These are phyloP conservation scores for Alternaria sp. DNA, from an alignment of 2,329 filamentous ascomycete genomes.

Conservation along the genomic window DNA sequence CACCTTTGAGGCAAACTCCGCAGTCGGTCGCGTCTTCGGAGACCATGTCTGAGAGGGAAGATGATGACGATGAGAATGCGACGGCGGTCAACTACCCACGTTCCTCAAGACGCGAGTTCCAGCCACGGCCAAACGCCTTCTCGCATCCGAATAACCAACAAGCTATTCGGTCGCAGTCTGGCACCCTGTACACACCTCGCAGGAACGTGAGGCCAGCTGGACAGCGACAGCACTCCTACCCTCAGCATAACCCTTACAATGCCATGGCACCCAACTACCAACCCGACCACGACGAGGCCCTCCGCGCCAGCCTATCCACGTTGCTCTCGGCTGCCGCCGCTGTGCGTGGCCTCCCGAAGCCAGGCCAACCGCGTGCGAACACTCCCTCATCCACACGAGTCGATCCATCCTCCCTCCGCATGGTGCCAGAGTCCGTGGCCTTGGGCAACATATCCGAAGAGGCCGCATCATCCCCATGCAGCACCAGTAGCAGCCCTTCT, in stretches of 20 bases:
- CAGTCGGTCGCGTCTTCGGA: constrained; percentile 47
- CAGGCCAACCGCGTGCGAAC: constrained; percentile 43
- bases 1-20: constrained; percentile 38
- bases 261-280: constrained; percentile 77
- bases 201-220: constrained; percentile 37
- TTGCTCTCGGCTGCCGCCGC: constrained; percentile 94
- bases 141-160: constrained; percentile 72
- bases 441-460: constrained; percentile 52
- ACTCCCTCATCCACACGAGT: constrained; percentile 48
- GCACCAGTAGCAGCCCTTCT: constrained; percentile 35
- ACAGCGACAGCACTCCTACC: constrained; percentile 50
- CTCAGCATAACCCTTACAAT: constrained; percentile 65
- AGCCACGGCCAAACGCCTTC: constrained; percentile 90
- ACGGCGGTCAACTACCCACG: constrained; percentile 75
- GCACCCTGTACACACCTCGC: constrained; percentile 56
- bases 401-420: constrained; percentile 61
- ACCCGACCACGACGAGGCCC: constrained; percentile 88
- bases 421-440: constrained; percentile 67
- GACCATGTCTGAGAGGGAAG: constrained; percentile 44
- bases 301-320: constrained; percentile 92
- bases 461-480: constrained; percentile 33
- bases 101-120: constrained; percentile 66
- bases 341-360: constrained; percentile 78
- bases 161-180: constrained; percentile 50
- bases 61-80: constrained; percentile 69